Conservation (phyloP, 179 eudicot species). For the Amaranthus tricolor region DNA sequence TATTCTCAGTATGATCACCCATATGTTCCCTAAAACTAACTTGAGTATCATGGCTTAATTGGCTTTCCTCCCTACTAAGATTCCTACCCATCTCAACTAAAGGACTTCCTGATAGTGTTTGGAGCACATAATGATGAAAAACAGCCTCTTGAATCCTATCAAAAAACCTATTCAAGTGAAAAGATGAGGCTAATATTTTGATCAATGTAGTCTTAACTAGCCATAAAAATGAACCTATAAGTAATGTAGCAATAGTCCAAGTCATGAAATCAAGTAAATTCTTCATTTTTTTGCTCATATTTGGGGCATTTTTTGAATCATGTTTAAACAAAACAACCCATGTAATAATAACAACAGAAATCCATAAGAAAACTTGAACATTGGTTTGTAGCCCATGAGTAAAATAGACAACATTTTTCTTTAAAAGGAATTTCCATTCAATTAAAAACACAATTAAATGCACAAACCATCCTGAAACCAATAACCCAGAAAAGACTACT, state of each 20-base stretch:
- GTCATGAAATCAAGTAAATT: slow-evolving; percentile 30
- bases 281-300: background rate
- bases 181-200: slow-evolving; percentile 43
- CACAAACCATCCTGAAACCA: slow-evolving; percentile 35
- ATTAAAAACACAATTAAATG: slow-evolving; percentile 35
- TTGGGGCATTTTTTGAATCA: background rate
- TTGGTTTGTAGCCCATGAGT: slow-evolving; percentile 34
- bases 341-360: slow-evolving; percentile 30
- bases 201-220: slow-evolving; percentile 39
- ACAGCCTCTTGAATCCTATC: slow-evolving; percentile 43
- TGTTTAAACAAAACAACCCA: slow-evolving; percentile 34
- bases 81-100: slow-evolving; percentile 27
- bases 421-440: slow-evolving; percentile 38
- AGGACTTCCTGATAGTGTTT: slow-evolving; percentile 37
- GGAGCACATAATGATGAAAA: slow-evolving; percentile 45
- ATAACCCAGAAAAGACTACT: slow-evolving; percentile 36
- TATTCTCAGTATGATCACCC: slow-evolving; percentile 19
- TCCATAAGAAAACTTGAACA: slow-evolving; percentile 36
- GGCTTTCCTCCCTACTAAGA: slow-evolving; percentile 17
- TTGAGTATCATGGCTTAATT: slow-evolving; percentile 8
- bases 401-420: slow-evolving; percentile 40
- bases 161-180: slow-evolving; percentile 40
- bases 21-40: slow-evolving; percentile 24
- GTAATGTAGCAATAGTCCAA: slow-evolving; percentile 22
- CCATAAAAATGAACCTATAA: slow-evolving; percentile 40